A percentile compares a stretch with the other conserved stretches of the same genome.
phyloP scores from a whole-genome alignment of 2,329 filamentous ascomycete genomes.

The Colletotrichum filicis region DNA sequence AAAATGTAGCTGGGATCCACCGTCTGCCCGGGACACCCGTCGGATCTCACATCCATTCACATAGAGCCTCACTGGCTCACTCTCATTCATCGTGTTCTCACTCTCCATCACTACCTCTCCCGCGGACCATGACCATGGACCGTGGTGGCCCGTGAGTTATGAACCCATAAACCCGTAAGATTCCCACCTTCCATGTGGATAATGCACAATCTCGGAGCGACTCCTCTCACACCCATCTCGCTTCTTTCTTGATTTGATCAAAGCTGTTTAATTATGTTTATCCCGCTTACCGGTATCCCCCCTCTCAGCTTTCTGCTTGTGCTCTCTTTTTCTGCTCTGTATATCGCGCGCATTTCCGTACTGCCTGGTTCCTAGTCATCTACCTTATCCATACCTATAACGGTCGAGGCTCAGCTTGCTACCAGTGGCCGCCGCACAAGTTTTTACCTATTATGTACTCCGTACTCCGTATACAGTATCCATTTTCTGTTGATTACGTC shows the following conservation, averaged over 20 bases:
- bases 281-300: not conserved
- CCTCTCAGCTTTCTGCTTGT: no score
- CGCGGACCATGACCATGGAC: not conserved
- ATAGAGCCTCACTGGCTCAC: not conserved
- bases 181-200: not conserved
- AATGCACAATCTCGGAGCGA: not conserved
- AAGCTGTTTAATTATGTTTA: not conserved
- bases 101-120: not conserved
- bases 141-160: not conserved
- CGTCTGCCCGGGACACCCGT: not conserved
- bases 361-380: not conserved
- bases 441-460: not conserved
- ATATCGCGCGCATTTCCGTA: conserved; percentile 7
- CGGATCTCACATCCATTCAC: not conserved
- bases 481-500: not conserved
- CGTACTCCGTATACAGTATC: not conserved
- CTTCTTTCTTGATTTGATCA: conserved; percentile 1
- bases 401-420: not conserved
- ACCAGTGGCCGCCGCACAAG: not conserved
- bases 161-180: not conserved
- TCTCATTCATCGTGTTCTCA: not conserved
- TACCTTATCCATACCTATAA: not conserved
- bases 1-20: no score
- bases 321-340: not conserved
- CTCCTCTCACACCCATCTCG: conserved; percentile 1